These are phyloP conservation scores for Umbelopsis sp. DNA, from an alignment of 192 early-diverging fungal species.

Conservation along the genomic window DNA sequence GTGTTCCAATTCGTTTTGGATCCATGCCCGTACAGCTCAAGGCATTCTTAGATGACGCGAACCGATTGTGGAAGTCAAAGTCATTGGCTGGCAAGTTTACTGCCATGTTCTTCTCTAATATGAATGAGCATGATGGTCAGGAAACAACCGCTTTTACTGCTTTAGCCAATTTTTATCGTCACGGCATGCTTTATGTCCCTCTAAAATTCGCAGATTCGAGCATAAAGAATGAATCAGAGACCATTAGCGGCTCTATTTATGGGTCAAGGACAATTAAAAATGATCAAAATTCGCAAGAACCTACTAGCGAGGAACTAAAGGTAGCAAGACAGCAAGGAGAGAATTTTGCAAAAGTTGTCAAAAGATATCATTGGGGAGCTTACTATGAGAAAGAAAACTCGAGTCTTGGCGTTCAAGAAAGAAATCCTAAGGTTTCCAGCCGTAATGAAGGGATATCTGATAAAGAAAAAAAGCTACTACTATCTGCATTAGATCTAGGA, in stretches of 20 bases:
- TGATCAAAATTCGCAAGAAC: conserved; percentile 65
- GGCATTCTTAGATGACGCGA: conserved; percentile 39
- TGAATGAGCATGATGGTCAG: conserved; percentile 73
- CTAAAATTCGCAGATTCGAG: conserved; percentile 55
- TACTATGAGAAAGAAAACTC: too few species aligned
- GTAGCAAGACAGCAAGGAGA: conserved; percentile 61
- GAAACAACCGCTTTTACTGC: conserved; percentile 66
- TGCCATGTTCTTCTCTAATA: conserved; percentile 72
- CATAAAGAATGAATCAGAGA: conserved; percentile 54
- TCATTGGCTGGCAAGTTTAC: conserved; percentile 70
- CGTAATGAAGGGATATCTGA: too few species aligned
- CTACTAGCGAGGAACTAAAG: conserved; percentile 63
- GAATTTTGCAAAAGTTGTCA: conserved; percentile 53
- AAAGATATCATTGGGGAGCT: neutral
- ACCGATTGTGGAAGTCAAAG: conserved; percentile 37
- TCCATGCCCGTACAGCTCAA: conserved; percentile 69
- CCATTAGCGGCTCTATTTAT: conserved; percentile 68
- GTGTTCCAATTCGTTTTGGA: conserved; percentile 64
- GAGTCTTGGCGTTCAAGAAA: neutral
- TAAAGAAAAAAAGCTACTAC: too few species aligned
- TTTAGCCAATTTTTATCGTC: conserved; percentile 67
- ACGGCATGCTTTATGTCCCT: conserved; percentile 78
- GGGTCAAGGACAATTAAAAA: conserved; percentile 52
- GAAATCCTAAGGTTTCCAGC: neutral
- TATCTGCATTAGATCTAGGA: too few species aligned